Base-by-base conservation (phyloP, 805 yeast species). In the Zygosaccharomyces siamensis region DNA sequence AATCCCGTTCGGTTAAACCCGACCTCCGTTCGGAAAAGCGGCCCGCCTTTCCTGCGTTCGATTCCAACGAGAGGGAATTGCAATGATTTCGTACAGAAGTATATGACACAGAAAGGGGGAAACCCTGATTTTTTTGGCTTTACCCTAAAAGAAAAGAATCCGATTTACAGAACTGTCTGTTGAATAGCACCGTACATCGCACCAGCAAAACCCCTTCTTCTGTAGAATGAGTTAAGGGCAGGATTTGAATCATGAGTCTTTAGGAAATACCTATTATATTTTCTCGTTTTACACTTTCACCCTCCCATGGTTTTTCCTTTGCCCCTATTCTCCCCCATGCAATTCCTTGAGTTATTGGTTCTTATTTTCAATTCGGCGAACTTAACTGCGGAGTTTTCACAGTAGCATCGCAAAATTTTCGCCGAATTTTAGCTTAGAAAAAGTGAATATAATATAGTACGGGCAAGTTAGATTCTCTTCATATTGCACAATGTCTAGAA, bases 1-100 rank as follows among this genome's bases (percentile, higher is more conserved):
- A 12, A 21, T 39, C 30, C 43, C 43, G 43, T 23, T 6, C 43
- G 43, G 43, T 18, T n/a, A 39, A 39, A 33, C 43, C 33, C 33
- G 14, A 11, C 10, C 14, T 28, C 32, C 32, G 31, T 7, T 26
- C 43, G 32, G 31, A 18, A 6, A 23, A 39, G 12, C 43, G 43
- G 18, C 4, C 16, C 5, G 10, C 7, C 7, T 5, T 26, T 16
- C 43, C 5, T 23, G 18, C 21, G 43, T 39, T 39, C 43, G 32
- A 39, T 16, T 26, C 16, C 7, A 12, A 16, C 8, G 4, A 20
- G 41, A 38, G 6, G n/a, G 23, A 38, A 7, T 26, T 26, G 1
- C 8, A 26, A 26, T 3, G 28, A 5, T 7, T 26, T 26, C 28
- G 28, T 26, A 7, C 11, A 10, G 8, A 26, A 10, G 7, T 26